Base-by-base conservation (phyloP, 495 filamentous ascomycete genomes). In the Tuber melanosporum region DNA sequence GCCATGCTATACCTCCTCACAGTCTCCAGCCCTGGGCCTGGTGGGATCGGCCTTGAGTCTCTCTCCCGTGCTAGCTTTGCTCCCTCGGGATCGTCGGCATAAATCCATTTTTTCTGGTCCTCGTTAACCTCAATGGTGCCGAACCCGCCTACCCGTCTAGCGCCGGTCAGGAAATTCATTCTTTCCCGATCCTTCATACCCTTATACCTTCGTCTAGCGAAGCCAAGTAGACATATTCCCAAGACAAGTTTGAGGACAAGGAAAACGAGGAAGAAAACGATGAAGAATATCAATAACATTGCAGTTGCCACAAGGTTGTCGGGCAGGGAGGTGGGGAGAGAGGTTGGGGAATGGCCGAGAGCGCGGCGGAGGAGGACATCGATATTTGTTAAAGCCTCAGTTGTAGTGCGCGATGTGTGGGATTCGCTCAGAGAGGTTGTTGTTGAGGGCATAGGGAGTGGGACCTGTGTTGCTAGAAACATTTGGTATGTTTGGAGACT, bases 401-500 rank as follows among this genome's bases (percentile, higher is more conserved):
- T 89, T 74, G 92, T 92, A 20, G 91, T 89, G 9, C 91, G 90
- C 4, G 90, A 91, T 10, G 89, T 86, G 4, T 87, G 85, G 0
- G 87, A 87, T 57, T 87, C 86, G 0, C 92, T 85, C 3, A 92
- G 90, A 0, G 92, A 89, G 22, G 88, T 87, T 3, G 91, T 89
- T 2, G 91, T 89, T 0, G 91, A 89, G 0, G 92, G 93, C n/a
- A 83, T 77, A 9, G 91, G 89, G 12, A 94, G 86, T 14, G 93
- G 92, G 20, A 97, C 86, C 77, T 96, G 89, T 0, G 92, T 93
- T 10, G 94, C 92, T 17, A 98, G 89, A 85, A 98, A 97, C 94
- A 98, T 98, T 85, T 98, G 92, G 85, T 99, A 99, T 17, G 94
- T 98, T 84, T 99, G 95, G 32, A 98, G 88, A 3, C 92, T 93